Base-by-base conservation (phyloP, 768 basidiomycete genomes). In the Candolleomyces eurysporus region DNA sequence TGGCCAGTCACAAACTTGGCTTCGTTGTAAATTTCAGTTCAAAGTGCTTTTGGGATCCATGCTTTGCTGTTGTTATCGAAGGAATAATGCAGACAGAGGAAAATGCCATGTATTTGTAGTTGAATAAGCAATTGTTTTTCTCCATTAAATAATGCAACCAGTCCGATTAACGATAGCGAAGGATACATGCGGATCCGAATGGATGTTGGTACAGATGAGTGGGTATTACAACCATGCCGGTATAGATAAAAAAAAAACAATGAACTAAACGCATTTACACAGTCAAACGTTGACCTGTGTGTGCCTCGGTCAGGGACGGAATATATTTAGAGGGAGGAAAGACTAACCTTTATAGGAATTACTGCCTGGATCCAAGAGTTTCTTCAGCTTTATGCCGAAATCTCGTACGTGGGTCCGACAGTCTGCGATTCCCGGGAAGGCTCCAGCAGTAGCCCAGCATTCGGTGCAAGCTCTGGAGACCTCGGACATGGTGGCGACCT, bases 1-100 rank as follows among this genome's bases (percentile, higher is more conserved):
- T 92, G 91, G 91, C 91, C 91, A 4, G 73, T 86, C 39, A 90
- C 88, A 63, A 88, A 82, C 69, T 69, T 90, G 66, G 79, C 88
- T n/a, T 75, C 78, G 21, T 72, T 88, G 65, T 88, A 76, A 79
- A 39, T 45, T 45, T 19, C 30, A 39, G 58, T 19, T 31, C 42
- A 13, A 22, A 39, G 17, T 30, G 17, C 46, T 48, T 22, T 50
- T 50, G 26, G 31, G 26, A 26, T 26, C 21, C 56, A 22, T 39
- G 16, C n/a, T 19, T 11, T 51, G 36, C 10, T 58, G 17, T 51
- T 16, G 26, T 26, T 26, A 26, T 26, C 26, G 4, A 26, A 26
- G 40, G 14, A 13, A 46, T 50, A 21, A 19, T 51, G 36, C 58
- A 40, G 43, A 52, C 36, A 45, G 42, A 43, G n/a, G 42, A 43